These are phyloP conservation scores for Malassezia slooffiae DNA, from an alignment of 1,284 basidiomycete species.

Conservation along the genomic window DNA sequence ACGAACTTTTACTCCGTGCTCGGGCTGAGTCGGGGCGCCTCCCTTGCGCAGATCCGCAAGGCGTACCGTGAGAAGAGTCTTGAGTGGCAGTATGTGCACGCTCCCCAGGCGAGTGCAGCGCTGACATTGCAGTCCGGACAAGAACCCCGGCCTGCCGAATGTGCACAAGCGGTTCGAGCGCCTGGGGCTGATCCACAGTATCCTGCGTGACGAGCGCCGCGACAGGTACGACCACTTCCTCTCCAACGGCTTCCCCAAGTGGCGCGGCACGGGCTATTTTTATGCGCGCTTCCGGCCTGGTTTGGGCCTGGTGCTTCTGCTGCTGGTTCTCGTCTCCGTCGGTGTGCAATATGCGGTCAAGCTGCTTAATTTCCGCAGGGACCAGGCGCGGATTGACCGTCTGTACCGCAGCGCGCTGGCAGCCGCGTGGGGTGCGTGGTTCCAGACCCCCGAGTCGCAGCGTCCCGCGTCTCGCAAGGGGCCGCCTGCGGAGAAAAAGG, in stretches of 20 bases:
- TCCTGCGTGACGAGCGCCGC: conserved; percentile 37
- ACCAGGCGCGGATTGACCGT: conserved; percentile 22
- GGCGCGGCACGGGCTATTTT: conserved; percentile 38
- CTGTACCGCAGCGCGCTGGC: conserved; percentile 27
- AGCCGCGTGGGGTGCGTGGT: conserved; percentile 35
- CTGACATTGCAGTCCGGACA: conserved; percentile 28
- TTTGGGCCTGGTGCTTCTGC: conserved; percentile 21
- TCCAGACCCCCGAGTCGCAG: conserved; percentile 16
- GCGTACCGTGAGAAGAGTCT: conserved; percentile 39
- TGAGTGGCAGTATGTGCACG: conserved; percentile 33
- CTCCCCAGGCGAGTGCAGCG: too few species aligned
- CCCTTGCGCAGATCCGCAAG: conserved; percentile 25
- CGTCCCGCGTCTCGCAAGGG: conserved; percentile 1
- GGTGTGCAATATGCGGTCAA: conserved; percentile 19
- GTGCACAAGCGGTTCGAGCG: conserved; percentile 39
- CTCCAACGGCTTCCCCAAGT: conserved; percentile 39
- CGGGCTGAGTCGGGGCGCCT: conserved; percentile 20
- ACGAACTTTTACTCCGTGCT: conserved; percentile 41
- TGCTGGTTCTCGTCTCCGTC: conserved; percentile 24
- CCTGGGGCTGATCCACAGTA: conserved; percentile 40
- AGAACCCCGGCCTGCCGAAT: conserved; percentile 23
- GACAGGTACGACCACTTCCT: conserved; percentile 45
- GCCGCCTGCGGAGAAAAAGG: conserved; percentile 28
- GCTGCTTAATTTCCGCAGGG: conserved; percentile 21
- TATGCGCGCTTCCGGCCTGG: conserved; percentile 39